Percentiles rank a stretch among this genome's conserved stretches.
Conservation (phyloP, 2,329 filamentous ascomycete genomes). For the Phialophora macrospora region DNA sequence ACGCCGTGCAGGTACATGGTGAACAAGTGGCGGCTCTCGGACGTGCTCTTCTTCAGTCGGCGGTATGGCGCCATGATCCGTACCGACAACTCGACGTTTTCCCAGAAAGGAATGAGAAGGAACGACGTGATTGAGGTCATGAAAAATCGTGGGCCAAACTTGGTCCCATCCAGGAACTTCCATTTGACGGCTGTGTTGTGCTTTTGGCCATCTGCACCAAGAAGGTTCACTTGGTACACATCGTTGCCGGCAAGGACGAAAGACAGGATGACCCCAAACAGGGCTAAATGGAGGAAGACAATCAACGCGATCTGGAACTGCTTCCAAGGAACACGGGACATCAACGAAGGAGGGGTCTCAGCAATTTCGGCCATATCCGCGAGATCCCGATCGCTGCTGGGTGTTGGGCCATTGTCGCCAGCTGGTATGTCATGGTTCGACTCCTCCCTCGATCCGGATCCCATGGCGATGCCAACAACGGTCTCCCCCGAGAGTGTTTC, state of each 20-base stretch:
- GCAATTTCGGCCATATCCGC: neutral
- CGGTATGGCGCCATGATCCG: slow-evolving; percentile 22
- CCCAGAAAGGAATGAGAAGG: slow-evolving; percentile 22
- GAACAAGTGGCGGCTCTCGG: slow-evolving; percentile 9
- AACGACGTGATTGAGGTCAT: slow-evolving; percentile 19
- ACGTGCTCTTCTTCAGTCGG: slow-evolving; percentile 7
- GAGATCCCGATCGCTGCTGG: neutral
- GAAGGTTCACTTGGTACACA: slow-evolving; percentile 15
- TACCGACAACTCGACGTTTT: slow-evolving; percentile 14
- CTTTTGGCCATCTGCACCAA: slow-evolving; percentile 9
- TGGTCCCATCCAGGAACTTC: slow-evolving; percentile 23
- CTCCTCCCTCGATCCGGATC: neutral
- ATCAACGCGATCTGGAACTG: slow-evolving; percentile 5
- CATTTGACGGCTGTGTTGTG: slow-evolving; percentile 16
- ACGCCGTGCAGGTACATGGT: slow-evolving; percentile 15
- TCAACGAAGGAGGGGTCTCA: slow-evolving; percentile 4
- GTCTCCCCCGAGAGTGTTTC: slow-evolving; percentile 5
- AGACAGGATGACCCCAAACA: slow-evolving; percentile 22
- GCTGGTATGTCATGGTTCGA: neutral
- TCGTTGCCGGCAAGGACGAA: slow-evolving; percentile 23
- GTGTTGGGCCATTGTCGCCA: neutral
- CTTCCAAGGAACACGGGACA: slow-evolving; percentile 15
- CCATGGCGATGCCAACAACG: slow-evolving; percentile 5
- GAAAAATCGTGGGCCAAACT: slow-evolving; percentile 25
- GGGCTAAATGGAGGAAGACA: slow-evolving; percentile 12